These are phyloP conservation scores for Suillus cothurnatus DNA, from an alignment of 768 basidiomycete genomes.

Conservation along the genomic window DNA sequence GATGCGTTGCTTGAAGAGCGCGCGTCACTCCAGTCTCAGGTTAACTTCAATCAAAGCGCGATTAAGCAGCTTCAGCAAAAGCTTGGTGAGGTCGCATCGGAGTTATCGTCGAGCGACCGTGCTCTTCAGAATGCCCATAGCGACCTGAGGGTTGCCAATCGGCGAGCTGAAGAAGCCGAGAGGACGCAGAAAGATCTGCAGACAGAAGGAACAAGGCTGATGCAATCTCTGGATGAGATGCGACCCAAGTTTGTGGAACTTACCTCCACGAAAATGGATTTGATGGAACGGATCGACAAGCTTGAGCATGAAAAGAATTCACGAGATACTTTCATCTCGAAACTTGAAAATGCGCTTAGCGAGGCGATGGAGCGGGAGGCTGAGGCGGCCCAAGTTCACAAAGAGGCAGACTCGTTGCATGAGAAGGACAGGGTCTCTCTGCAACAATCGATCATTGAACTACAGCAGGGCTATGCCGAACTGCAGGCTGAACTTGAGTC, in stretches of 20 bases:
- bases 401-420: conserved; percentile 45
- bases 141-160: conserved; percentile 64
- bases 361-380: conserved; percentile 56
- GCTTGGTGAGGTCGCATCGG: conserved; percentile 54
- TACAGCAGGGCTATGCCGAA: conserved; percentile 62
- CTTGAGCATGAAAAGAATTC: conserved; percentile 56
- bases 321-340: conserved; percentile 58
- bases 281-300: conserved; percentile 62
- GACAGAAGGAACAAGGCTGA: conserved; percentile 72
- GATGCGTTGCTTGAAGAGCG: conserved; percentile 53
- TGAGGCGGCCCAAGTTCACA: conserved; percentile 44
- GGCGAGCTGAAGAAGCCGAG: conserved; percentile 78
- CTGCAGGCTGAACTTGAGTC: conserved; percentile 64
- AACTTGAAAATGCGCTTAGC: conserved; percentile 61
- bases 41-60: conserved; percentile 46
- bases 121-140: conserved; percentile 61
- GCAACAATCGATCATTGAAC: conserved; percentile 53
- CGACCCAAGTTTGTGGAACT: conserved; percentile 83
- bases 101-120: conserved; percentile 53
- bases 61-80: conserved; percentile 60
- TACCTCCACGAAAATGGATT: conserved; percentile 68
- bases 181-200: conserved; percentile 72
- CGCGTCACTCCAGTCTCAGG: conserved; percentile 48
- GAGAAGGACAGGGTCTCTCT: conserved; percentile 56
- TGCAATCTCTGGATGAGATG: conserved; percentile 86